Evolutionary conservation across 2,329 filamentous ascomycete species (phyloP), one percentile per base, ranked within the genome.

Genomic region (Aspergillus sp.): DNA sequence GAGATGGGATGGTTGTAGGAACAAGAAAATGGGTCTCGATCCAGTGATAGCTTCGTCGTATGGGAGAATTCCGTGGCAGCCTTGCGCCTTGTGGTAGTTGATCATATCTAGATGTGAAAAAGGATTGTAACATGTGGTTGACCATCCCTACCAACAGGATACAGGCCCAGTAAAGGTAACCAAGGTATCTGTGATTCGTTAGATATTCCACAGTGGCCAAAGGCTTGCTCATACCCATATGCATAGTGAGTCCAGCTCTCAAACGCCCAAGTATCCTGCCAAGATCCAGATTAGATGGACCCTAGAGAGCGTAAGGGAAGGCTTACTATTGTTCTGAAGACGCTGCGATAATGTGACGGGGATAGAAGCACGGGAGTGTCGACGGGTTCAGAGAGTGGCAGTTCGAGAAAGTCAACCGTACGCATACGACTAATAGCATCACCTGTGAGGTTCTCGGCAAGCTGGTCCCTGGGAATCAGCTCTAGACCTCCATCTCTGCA

Each of bases 1-100:
- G 74, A 13, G 73, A 68, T 22, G 74, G 73, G 38, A 81, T 74
- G 0, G 78, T 71, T 1, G 77, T 73, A 4, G 81, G 77, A 9
- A 78, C 66, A 8, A 78, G 70, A 9, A 83, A 47, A 62, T 78
- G 65, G 2, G 68, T 71, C 22, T 72, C 63, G 3, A 75, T 20
- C 71, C 73, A 77, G 34, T 71, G 64, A 53, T 68, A 61, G 8
- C 60, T 24, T 15, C 34, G 41, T 12, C 56, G 42, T 18, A 62
- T 51, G 8, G 56, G 57, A 18, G 20, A 49, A 32, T 32, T 49
- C 45, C 50, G 53, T 34, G 11, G 45, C 32, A 53, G 45, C 49
- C 26, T 30, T 2, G 17, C 22, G 17, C n/a, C 17, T 30, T 44
- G 48, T 41, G 30, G 36, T 24, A 41, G n/a, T 8, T 30, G 47